Evolutionary conservation across 345 rosid species (phyloP), one percentile per base, ranked within the genome.

Genomic region (Eucalyptus pauciflora): DNA sequence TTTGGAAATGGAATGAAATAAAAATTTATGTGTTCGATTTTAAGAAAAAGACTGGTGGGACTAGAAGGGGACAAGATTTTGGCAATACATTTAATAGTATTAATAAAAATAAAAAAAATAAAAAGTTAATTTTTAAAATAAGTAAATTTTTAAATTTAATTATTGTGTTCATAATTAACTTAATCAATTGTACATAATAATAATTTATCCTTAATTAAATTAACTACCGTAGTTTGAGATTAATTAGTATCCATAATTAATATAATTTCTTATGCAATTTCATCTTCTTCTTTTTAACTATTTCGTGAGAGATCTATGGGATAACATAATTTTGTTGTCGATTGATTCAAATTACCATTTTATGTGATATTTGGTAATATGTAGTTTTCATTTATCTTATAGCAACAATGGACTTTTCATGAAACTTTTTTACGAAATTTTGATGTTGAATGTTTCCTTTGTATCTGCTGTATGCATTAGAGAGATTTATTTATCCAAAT

Each of bases 61-160:
- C 20, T 69, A 17, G 43, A 33, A 8, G 0, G 2, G 45, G 37
- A 69, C 1, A 37, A 33, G 0, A 69, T 69, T 16, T 69, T 31
- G 5, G 13, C 18, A 33, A 33, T 69, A 33, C 45, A 31, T 8
- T 17, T 69, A 69, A 33, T 67, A 31, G 0, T 67, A 31, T 10
- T 16, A 8, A 67, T 67, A 31, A 67, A 8, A 4, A 69, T 31
- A 69, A 69, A 69, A 69, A 67, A 2, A 31, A 31, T 1, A 33
- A 33, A 69, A 4, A 16, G 4, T 67, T 31, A 31, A 31, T n/a
- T 64, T 67, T 16, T 69, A 2, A 67, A 56, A 60, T 60, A 25
- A 60, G 2, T 60, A 3, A 27, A 60, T 2, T 60, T 60, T 56
- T 24, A 24, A 24, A 22, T 56, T 56, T 56, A 56, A 56, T 56